phyloP scores from a whole-genome alignment of 2,329 filamentous ascomycete genomes.

The Delphinella strobiligena region DNA sequence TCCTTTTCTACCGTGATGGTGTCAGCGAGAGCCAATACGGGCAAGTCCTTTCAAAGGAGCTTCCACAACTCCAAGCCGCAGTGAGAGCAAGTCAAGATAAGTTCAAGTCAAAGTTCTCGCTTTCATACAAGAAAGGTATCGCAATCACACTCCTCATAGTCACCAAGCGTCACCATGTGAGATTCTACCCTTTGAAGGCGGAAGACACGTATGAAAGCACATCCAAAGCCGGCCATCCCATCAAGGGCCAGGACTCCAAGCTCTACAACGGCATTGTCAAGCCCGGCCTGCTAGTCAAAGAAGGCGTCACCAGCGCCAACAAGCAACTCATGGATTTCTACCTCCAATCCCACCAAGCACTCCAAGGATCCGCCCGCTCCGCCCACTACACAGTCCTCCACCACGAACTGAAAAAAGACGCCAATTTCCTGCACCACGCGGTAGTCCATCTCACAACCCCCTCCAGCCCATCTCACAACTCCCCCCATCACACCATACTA shows the following conservation, averaged over 20 bases:
- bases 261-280: neutral
- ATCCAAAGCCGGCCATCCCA: neutral
- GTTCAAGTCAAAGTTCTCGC: too few species aligned
- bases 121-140: too few species aligned
- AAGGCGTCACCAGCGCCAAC: too few species aligned
- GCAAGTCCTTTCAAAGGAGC: constrained; percentile 17
- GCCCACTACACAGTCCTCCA: neutral
- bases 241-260: too few species aligned
- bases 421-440: neutral
- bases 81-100: too few species aligned
- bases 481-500: too few species aligned
- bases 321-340: too few species aligned
- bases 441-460: too few species aligned
- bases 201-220: neutral
- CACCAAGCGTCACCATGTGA: constrained; percentile 29
- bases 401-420: neutral
- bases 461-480: too few species aligned
- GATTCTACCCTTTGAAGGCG: constrained; percentile 23
- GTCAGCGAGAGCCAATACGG: constrained; percentile 22
- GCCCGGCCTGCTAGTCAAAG: neutral
- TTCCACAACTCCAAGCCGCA: constrained; percentile 15
- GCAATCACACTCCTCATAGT: constrained; percentile 22
- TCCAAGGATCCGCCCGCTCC: neutral
- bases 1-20: constrained; percentile 25
- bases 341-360: neutral